Conservation (phyloP, 768 basidiomycete species). For the Psilocybe sp. region DNA sequence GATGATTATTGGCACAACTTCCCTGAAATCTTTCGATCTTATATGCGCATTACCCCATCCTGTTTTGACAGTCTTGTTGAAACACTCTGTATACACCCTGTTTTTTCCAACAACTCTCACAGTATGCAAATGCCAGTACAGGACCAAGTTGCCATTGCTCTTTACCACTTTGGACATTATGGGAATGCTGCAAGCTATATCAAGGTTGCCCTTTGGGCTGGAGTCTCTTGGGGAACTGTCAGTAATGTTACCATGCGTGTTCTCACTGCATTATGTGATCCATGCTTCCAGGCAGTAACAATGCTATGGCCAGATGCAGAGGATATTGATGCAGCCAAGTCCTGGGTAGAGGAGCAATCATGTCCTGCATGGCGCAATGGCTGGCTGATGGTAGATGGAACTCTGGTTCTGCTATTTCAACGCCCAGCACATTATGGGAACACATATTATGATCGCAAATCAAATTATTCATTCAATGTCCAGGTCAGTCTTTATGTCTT, state of each 20-base stretch:
- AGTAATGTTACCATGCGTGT: conserved; percentile 15
- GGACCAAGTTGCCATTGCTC: conserved; percentile 33
- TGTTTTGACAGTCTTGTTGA: conserved; percentile 31
- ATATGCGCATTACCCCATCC: conserved; percentile 27
- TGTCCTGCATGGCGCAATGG: conserved; percentile 32
- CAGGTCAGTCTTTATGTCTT: conserved; percentile 28
- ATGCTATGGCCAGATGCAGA: conserved; percentile 23
- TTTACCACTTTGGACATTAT: conserved; percentile 35
- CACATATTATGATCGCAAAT: conserved; percentile 34
- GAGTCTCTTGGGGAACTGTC: conserved; percentile 29
- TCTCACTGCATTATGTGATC: conserved; percentile 27
- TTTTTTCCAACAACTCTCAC: conserved; percentile 5
- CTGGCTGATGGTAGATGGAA: conserved; percentile 36
- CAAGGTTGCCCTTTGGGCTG: conserved; percentile 34
- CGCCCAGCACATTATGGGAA: conserved; percentile 31
- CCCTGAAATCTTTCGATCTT: too few species aligned
- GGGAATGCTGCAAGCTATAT: conserved; percentile 33
- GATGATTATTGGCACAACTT: too few species aligned
- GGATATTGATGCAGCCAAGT: conserved; percentile 35
- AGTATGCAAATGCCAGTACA: conserved; percentile 11
- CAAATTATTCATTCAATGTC: conserved; percentile 35
- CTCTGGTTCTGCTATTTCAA: conserved; percentile 28
- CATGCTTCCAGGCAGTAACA: conserved; percentile 18
- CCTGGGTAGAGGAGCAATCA: conserved; percentile 30
- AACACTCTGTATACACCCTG: neutral